A percentile compares a stretch with the other conserved stretches of the same genome.
Evolutionary conservation across 2,329 filamentous ascomycete species (phyloP).

Genomic region (Aureobasidium subglaciale): DNA sequence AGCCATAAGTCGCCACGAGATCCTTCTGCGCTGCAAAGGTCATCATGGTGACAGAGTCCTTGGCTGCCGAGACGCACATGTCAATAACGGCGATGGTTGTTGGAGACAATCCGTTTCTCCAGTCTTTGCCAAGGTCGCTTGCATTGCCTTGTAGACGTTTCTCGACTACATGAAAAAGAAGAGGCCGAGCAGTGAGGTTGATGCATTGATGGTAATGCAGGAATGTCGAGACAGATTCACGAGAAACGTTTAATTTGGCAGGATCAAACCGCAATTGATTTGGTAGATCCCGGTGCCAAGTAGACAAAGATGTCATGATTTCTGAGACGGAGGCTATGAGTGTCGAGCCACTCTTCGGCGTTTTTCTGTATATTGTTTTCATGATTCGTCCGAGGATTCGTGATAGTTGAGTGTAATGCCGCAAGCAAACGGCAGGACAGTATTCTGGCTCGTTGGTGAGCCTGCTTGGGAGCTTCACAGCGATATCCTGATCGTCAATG

Average conservation of each 20-base stretch:
- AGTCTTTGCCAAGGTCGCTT: conserved; percentile 28
- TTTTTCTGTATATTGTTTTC: conserved; percentile 44
- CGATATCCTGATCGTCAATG: conserved; percentile 49
- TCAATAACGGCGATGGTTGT: conserved; percentile 47
- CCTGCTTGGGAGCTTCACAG: conserved; percentile 33
- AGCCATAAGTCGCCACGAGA: conserved; percentile 50
- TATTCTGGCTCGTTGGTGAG: conserved; percentile 34
- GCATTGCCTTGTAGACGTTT: conserved; percentile 36
- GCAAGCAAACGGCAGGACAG: conserved; percentile 43
- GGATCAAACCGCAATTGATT: conserved; percentile 31
- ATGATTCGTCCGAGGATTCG: conserved; percentile 46
- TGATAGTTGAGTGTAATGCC: conserved; percentile 48
- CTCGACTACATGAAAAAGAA: conserved; percentile 49
- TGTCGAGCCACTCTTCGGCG: conserved; percentile 40
- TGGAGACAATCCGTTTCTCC: conserved; percentile 42
- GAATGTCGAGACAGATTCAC: conserved; percentile 46
- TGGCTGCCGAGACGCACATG: conserved; percentile 46
- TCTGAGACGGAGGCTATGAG: conserved; percentile 45
- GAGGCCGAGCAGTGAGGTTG: conserved; percentile 50
- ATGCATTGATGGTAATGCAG: conserved; percentile 53
- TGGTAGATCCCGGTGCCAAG: conserved; percentile 45
- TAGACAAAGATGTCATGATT: conserved; percentile 44
- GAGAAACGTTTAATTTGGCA: conserved; percentile 30
- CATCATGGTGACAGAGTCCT: conserved; percentile 45
- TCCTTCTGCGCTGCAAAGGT: conserved; percentile 42